Evolutionary conservation across 169 alveolate genomes (phyloP).

Genomic region (Besnoitia besnoiti): DNA sequence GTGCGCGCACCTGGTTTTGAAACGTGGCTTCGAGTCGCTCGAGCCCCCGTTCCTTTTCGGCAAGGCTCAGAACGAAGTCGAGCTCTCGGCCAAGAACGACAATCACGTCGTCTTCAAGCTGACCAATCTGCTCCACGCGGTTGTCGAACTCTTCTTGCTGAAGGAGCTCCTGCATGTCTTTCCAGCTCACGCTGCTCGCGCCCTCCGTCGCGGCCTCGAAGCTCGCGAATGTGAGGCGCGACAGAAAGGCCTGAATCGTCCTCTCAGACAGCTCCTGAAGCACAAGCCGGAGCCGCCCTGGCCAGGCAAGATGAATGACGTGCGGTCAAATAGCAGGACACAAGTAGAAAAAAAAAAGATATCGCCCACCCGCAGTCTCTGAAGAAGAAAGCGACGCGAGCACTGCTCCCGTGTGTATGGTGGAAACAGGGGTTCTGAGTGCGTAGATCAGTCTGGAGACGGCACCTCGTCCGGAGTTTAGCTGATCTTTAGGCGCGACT

Average conservation of each 20-base stretch:
- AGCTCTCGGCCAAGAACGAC: constrained; percentile 39
- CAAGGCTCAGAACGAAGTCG: neutral
- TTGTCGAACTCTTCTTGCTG: constrained; percentile 52
- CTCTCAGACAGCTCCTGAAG: constrained; percentile 22
- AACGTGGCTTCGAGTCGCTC: constrained; percentile 11
- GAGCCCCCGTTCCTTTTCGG: constrained; percentile 34
- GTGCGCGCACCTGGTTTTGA: constrained; percentile 28
- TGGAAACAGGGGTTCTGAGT: no score
- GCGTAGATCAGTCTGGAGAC: no score
- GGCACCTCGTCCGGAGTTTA: no score
- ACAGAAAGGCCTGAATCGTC: constrained; percentile 38
- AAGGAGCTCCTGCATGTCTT: constrained; percentile 37
- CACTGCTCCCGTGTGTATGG: no score
- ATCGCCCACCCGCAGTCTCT: no score
- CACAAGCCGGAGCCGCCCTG: neutral
- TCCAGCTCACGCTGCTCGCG: neutral
- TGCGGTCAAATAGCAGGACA: no score
- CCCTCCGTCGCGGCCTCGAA: neutral
- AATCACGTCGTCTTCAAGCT: constrained; percentile 29
- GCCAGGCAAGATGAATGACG: no score
- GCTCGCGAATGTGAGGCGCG: constrained; percentile 35
- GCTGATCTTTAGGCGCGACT: no score
- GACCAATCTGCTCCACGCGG: neutral
- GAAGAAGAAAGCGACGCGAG: no score
- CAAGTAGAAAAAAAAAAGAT: no score